Evolutionary conservation across 2,329 filamentous ascomycete species (phyloP), one percentile per base, ranked within the genome.

Genomic region (Truncatella angustata): DNA sequence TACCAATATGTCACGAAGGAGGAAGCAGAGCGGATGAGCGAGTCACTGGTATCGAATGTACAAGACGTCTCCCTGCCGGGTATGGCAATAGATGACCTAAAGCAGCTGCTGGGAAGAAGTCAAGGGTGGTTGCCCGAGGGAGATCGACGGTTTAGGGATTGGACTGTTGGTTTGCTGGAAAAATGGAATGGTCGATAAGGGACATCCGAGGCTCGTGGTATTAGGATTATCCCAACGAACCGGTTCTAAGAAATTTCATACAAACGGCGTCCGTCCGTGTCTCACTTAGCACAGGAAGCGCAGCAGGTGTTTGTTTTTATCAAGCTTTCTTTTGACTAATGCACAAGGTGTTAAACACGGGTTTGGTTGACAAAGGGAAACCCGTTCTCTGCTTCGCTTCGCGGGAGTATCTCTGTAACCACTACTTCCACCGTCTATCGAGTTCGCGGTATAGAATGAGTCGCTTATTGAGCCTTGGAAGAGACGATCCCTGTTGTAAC

Each of bases 141-240:
- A 7, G 81, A 86, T 54, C 74, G 82, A 51, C 70, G 60, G 24
- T 87, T 88, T 58, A 75, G 81, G 62, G 80, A 78, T n/a, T 91
- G 86, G 86, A 76, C 77, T 23, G 83, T 90, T 4, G 85, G 84
- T 2, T 64, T 90, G 16, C 62, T 90, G 54, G 75, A 79, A 56
- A 72, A 78, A 54, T 85, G 79, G 68, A 30, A 34, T 9, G 26
- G 7, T n/a, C n/a, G 24, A 32, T 32, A 32, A 9, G n/a, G n/a
- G n/a, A n/a, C n/a, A n/a, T n/a, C n/a, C n/a, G n/a, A n/a, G n/a
- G n/a, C n/a, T n/a, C n/a, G n/a, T n/a, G n/a, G n/a, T n/a, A n/a
- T n/a, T n/a, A n/a, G n/a, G n/a, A n/a, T n/a, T n/a, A n/a, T n/a
- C n/a, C n/a, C n/a, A n/a, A n/a, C n/a, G n/a, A n/a, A n/a, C n/a